phyloP scores from a whole-genome alignment of 176 grass and related monocot species.

The Hordeum vulgare region MorexV3_pseudomolecules_assembly NC_058519.1:162170621-162171120 shows the following conservation, averaged over 20 bases:
- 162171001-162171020: neutral
- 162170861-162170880: neutral
- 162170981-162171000: conserved; percentile 8
- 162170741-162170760: neutral
- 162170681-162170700: neutral
- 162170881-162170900: neutral
- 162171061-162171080: neutral
- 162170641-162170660: no score
- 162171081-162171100: conserved; percentile 8
- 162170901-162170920: neutral
- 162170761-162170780: neutral
- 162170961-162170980: neutral
- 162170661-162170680: no score
- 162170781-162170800: neutral
- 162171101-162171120: conserved; percentile 16
- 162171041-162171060: neutral
- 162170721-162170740: neutral
- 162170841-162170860: conserved; percentile 12
- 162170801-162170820: no score
- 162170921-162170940: neutral
- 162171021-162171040: neutral
- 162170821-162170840: neutral
- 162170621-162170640: no score
- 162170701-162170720: no score
- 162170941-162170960: neutral